Evolutionary conservation across 116 monocot species (phyloP).

Genomic region (Papilionanthe hybrid): DNA sequence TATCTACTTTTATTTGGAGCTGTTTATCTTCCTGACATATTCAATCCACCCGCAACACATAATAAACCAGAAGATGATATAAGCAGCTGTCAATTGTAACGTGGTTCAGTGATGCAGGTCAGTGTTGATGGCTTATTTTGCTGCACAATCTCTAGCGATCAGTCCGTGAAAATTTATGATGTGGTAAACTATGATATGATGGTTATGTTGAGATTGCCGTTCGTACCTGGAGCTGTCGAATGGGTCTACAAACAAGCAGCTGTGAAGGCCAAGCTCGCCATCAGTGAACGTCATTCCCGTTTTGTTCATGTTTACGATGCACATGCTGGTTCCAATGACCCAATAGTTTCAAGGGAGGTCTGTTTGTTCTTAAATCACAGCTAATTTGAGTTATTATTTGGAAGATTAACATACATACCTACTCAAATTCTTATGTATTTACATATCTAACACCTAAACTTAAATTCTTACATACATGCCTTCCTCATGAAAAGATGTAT

Average conservation of each 20-base stretch:
- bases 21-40: neutral
- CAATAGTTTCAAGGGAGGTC: slow-evolving; percentile 80
- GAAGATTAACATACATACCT: too few species aligned
- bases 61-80: neutral
- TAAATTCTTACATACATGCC: too few species aligned
- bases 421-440: too few species aligned
- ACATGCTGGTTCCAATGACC: slow-evolving; percentile 71
- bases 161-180: slow-evolving; percentile 92
- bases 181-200: slow-evolving; percentile 99
- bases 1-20: neutral
- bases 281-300: slow-evolving; percentile 62
- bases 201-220: slow-evolving; percentile 87
- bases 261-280: slow-evolving; percentile 85
- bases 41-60: neutral
- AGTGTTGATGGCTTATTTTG: slow-evolving; percentile 92
- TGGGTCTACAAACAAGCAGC: slow-evolving; percentile 95
- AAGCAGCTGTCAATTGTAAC: slow-evolving; percentile 37
- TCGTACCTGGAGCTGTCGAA: slow-evolving; percentile 70
- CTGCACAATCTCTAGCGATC: slow-evolving; percentile 88
- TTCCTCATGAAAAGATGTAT: too few species aligned
- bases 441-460: too few species aligned
- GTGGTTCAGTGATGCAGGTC: slow-evolving; percentile 69
- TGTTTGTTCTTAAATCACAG: neutral
- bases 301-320: slow-evolving; percentile 87
- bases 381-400: neutral